phyloP scores from a whole-genome alignment of 257 asterid genomes.

The Eustoma russellianum region DNA sequence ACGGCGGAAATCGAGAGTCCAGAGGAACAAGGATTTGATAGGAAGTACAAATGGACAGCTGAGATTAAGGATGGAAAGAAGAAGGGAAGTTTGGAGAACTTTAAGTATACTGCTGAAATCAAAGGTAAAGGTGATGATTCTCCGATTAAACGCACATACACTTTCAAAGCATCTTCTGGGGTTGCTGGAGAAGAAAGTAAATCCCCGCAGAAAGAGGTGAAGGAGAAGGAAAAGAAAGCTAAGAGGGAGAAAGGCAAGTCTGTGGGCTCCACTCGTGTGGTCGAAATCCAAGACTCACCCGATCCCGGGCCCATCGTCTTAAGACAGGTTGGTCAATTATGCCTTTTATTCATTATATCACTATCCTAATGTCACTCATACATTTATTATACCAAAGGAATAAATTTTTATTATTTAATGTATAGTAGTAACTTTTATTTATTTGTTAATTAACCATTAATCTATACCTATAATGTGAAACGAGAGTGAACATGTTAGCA shows the following conservation, averaged over 20 bases:
- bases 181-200: conserved; percentile 21
- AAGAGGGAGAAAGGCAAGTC: conserved; percentile 21
- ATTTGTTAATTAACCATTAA: no score
- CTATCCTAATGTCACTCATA: no score
- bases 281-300: conserved; percentile 48
- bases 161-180: conserved; percentile 32
- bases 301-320: conserved; percentile 56
- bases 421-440: no score
- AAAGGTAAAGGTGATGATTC: conserved; percentile 43
- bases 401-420: no score
- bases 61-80: conserved; percentile 55
- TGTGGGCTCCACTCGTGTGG: conserved; percentile 26
- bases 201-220: conserved; percentile 4
- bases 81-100: conserved; percentile 32
- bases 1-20: conserved; percentile 67
- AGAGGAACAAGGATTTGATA: conserved; percentile 37
- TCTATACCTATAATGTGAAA: no score
- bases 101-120: conserved; percentile 59
- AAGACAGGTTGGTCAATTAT: conserved; percentile 47
- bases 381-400: no score
- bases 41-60: conserved; percentile 68
- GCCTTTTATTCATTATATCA: not conserved
- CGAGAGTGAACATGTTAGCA: no score
- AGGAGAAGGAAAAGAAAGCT: conserved; percentile 2
- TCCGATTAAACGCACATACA: conserved; percentile 48